Conservation (phyloP, 2,329 filamentous ascomycete species). For the Coniochaeta sp. region DNA sequence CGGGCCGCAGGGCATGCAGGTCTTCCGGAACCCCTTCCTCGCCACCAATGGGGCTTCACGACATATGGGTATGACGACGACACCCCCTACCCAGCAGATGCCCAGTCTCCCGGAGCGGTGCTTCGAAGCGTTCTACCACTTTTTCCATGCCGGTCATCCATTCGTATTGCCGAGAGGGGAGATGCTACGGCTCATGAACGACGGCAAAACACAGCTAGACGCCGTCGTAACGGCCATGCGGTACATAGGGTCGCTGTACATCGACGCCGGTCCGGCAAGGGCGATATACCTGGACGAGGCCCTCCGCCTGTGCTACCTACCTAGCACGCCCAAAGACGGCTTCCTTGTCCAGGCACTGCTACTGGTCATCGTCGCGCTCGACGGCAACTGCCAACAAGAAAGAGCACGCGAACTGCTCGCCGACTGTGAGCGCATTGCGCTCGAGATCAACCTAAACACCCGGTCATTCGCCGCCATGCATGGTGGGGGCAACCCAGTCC, state of each 20-base stretch:
- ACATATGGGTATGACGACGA: slow-evolving; percentile 12
- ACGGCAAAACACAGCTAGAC: slow-evolving; percentile 32
- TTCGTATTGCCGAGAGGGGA: slow-evolving; percentile 48
- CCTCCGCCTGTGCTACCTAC: slow-evolving; percentile 40
- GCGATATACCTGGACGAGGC: slow-evolving; percentile 53
- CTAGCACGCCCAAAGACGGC: slow-evolving; percentile 41
- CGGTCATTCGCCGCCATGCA: slow-evolving; percentile 58
- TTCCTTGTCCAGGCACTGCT: slow-evolving; percentile 73
- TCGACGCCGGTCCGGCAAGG: slow-evolving; percentile 38
- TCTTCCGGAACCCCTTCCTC: slow-evolving; percentile 33
- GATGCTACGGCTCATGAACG: slow-evolving; percentile 40
- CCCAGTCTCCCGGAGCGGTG: slow-evolving; percentile 41
- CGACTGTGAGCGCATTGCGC: slow-evolving; percentile 62
- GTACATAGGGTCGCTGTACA: slow-evolving; percentile 50
- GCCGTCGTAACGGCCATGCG: slow-evolving; percentile 47
- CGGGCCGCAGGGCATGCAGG: slow-evolving; percentile 25
- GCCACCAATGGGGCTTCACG: slow-evolving; percentile 18
- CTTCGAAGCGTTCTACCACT: slow-evolving; percentile 50
- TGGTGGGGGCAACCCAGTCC: slow-evolving; percentile 55
- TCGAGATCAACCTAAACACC: slow-evolving; percentile 71
- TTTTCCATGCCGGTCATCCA: slow-evolving; percentile 52
- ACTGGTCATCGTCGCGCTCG: slow-evolving; percentile 68
- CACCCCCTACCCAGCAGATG: slow-evolving; percentile 11
- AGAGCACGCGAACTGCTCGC: slow-evolving; percentile 61
- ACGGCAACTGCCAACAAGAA: slow-evolving; percentile 66